Evolutionary conservation across 2,329 filamentous ascomycete species (phyloP), one percentile per base, ranked within the genome.

Genomic region (Tolypocladium guangdongense): DNA sequence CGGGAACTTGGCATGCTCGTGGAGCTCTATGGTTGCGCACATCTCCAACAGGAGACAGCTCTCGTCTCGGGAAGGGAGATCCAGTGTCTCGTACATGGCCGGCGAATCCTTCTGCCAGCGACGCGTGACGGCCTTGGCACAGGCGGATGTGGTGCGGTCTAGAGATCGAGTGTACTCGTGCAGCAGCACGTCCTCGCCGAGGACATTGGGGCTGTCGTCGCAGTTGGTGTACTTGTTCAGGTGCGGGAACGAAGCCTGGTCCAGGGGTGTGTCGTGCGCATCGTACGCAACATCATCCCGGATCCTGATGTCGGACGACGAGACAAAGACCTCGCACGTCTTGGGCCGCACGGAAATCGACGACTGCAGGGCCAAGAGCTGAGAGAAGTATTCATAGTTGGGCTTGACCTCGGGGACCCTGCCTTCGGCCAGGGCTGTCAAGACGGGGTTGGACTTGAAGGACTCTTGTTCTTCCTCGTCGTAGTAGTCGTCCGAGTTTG

Each of bases 381-480:
- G 74, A 12, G 74, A 74, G 60, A 82, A 83, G 66, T 83, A 83
- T 54, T 81, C 78, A 59, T 82, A 83, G 66, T 83, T 83, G 49
- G 79, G 79, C 59, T 76, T 74, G 60, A 82, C 78, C 32, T 79
- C 75, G 1, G 80, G 80, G 39, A 83, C 71, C 32, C 76, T 72
- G 24, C 75, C 74, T 60, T 83, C 75, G 10, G 81, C 76, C 36
- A 86, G 73, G 10, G 82, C 82, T 54, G 75, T 77, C 56, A 86
- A 70, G n/a, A 84, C 80, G 4, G 80, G 75, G 65, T 86, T 82
- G 54, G 80, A 78, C 68, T 84, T 84, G 72, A 85, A 82, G 8
- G 80, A 83, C 62, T 72, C 69, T 53, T 71, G 69, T 57, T 71
- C 69, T 50, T 72, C 69, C 30, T 72, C 69, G 39, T 72, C 69